Percentiles rank a stretch among this genome's conserved stretches.
Conservation (phyloP, 805 yeast species). For the Komagataella pastoris region DNA sequence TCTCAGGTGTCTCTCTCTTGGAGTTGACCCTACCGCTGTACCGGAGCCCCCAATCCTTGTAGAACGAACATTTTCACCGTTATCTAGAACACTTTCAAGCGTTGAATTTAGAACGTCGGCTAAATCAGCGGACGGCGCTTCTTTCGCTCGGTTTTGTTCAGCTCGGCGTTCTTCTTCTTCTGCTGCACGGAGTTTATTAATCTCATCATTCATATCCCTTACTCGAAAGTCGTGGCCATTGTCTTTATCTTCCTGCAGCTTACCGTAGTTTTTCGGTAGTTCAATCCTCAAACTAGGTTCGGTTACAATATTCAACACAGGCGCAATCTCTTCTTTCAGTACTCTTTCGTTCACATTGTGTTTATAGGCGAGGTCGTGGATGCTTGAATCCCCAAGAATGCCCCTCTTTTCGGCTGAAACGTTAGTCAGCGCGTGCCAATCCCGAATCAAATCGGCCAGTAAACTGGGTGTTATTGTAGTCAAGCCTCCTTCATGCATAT, state of each 20-base stretch:
- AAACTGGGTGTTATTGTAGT: background rate
- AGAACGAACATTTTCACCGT: slow-evolving; percentile 1
- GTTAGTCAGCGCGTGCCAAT: background rate
- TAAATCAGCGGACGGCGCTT: background rate
- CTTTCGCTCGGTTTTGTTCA: background rate
- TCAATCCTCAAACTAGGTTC: background rate
- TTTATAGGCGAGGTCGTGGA: background rate
- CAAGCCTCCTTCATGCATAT: background rate
- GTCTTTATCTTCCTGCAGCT: background rate
- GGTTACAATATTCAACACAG: background rate
- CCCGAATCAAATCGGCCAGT: background rate
- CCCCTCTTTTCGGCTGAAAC: background rate
- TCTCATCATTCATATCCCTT: background rate
- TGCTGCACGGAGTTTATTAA: background rate
- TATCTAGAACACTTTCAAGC: slow-evolving; percentile 1
- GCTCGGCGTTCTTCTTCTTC: background rate
- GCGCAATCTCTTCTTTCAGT: background rate
- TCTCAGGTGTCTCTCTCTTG: background rate
- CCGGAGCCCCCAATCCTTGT: background rate
- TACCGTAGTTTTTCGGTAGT: background rate
- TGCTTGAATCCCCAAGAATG: background rate
- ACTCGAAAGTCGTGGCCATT: background rate
- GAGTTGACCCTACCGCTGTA: background rate
- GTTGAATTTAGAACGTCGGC: slow-evolving; percentile 1
- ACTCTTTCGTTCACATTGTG: background rate